Evolutionary conservation across 1,284 basidiomycete genomes (phyloP), one percentile per base, ranked within the genome.

Genomic region (Cryptococcus jaspeensis): DNA sequence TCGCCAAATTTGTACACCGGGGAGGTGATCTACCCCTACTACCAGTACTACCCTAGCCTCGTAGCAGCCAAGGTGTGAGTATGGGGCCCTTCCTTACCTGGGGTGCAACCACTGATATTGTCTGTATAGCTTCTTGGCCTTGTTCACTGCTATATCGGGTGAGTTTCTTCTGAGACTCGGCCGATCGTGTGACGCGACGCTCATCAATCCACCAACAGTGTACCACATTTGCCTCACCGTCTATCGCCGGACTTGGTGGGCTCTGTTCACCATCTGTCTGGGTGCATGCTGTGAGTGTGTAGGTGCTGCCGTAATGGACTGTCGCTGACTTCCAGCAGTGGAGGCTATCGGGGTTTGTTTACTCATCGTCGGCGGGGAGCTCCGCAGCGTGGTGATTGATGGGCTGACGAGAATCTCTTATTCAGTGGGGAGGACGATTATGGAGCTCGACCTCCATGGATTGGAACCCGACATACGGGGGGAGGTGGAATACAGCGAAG

Each of bases 201-300:
- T 53, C n/a, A 20, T 15, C 50, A 9, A 32, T 41, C 9, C 22
- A 35, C 9, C 22, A 35, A 43, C 55, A 61, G 66, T 63, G n/a
- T 25, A 59, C 11, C 73, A 73, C 45, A 7, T 69, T 20, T 45
- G 58, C 1, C 69, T 71, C 42, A 64, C 60, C 1, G 39, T 66
- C 11, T 67, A 53, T 49, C 64, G 55, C 25, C 60, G 61, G n/a
- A 58, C 53, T 38, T 69, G 64, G 61, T 76, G 67, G 67, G 60
- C 65, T 6, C 36, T 74, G 13, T 60, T 60, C 12, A 73, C 72
- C 2, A 41, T 73, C 5, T 61, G 58, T 11, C 35, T 60, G 3
- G 72, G 74, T 16, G 62, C 65, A 12, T 50, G 65, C n/a, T 59
- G 64, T 58, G 61, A 66, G 58, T 56, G 11, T 16, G 1, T 15